phyloP scores from a whole-genome alignment of 495 filamentous ascomycete genomes.

The Podospora bellae-mahoneyi region DNA sequence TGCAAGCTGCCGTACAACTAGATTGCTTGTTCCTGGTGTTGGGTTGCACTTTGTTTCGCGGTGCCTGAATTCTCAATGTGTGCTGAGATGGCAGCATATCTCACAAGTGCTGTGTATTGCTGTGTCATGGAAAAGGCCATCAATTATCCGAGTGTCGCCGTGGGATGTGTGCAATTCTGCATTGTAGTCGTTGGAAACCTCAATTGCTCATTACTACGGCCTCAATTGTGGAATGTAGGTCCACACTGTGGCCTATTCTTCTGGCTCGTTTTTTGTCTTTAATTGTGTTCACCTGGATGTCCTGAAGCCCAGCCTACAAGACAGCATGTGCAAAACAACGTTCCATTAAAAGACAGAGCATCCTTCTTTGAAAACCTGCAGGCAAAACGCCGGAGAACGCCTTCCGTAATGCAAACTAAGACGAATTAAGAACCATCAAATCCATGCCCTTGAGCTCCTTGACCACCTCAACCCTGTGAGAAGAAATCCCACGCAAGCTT shows the following conservation, averaged over 20 bases:
- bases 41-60: slow-evolving; percentile 23
- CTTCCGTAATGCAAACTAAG: background rate
- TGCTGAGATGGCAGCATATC: background rate
- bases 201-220: slow-evolving; percentile 4
- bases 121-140: slow-evolving; percentile 2
- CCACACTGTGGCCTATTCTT: background rate
- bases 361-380: background rate
- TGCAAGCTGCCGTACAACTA: slow-evolving; percentile 8
- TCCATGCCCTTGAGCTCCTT: background rate
- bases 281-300: background rate
- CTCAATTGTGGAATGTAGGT: background rate
- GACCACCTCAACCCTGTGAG: background rate
- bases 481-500: background rate
- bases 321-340: slow-evolving; percentile 28
- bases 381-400: background rate
- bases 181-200: background rate
- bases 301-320: slow-evolving; percentile 8
- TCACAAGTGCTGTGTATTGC: background rate
- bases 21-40: slow-evolving; percentile 27
- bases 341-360: slow-evolving; percentile 23
- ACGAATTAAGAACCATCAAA: background rate
- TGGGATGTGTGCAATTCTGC: background rate
- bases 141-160: background rate
- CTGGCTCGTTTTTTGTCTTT: background rate
- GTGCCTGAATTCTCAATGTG: slow-evolving; percentile 9